Evolutionary conservation across 352 stramenopile genomes (phyloP), one percentile per base, ranked within the genome.

Genomic region (Globisporangium barbulae): DNA sequence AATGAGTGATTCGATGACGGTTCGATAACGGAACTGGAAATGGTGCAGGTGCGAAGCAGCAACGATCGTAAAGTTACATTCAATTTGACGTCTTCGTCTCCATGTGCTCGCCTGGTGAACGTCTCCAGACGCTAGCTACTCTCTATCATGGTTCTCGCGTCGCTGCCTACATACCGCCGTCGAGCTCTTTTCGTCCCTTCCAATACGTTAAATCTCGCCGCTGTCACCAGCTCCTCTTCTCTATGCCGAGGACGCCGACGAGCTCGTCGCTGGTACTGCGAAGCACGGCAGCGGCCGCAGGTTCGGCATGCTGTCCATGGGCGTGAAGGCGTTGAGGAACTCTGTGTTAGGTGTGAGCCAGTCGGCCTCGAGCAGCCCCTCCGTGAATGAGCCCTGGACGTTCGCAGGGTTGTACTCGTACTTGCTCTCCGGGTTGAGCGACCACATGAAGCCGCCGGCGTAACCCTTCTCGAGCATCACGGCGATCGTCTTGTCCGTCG

Each of bases 391-490:
- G 4, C 83, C 82, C 49, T 81, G 65, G 8, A 64, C 71, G 60
- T 79, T 77, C 21, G 77, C 80, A 22, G 82, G 81, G 65, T 91
- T 92, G 71, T 90, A 92, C 58, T 87, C 65, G 70, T 93, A 93
- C 13, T 73, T 74, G 30, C 76, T 89, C 65, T 93, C 85, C 8
- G 85, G 85, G 59, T 93, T 93, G 33, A 93, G 75, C 17, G 80
- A 90, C 84, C 84, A 93, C 80, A 93, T 90, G 70, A 91, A 93
- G 2, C 82, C 84, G 15, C 84, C 84, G 0, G 79, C 77, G 52
- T 90, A 93, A 41, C 78, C 69, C 41, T 88, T 73, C 35, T 78
- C 63, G 52, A 91, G 61, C 63, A 93, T 71, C 21, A 89, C 76
- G 52, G 86, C 49, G 53, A 93, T 85, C 10, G 82, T 91, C 59